Conservation (phyloP, 805 yeast species). For the Ogataea trehalophila region DNA sequence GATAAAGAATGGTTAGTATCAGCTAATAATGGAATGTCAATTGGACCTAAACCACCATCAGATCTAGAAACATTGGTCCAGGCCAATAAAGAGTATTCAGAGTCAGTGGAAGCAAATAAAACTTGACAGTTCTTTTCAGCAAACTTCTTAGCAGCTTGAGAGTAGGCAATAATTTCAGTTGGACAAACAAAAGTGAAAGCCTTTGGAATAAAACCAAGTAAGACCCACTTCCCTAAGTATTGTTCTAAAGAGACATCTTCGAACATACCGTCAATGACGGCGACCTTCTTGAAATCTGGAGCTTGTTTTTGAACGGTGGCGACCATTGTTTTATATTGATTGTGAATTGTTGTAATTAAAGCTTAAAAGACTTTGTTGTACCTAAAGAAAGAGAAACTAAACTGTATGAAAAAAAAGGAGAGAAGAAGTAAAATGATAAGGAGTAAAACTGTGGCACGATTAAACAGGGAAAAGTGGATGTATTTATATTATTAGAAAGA, state of each 20-base stretch:
- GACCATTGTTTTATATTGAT: slow-evolving; percentile 52
- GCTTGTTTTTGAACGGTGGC: slow-evolving; percentile 93
- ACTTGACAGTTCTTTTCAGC: slow-evolving; percentile 82
- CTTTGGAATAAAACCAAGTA: slow-evolving; percentile 94
- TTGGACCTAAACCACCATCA: slow-evolving; percentile 97
- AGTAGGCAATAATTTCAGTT: slow-evolving; percentile 98
- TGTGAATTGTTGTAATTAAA: not conserved
- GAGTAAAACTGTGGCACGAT: no score
- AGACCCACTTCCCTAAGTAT: slow-evolving; percentile 97
- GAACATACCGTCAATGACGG: slow-evolving; percentile 93
- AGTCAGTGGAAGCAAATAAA: slow-evolving; percentile 96
- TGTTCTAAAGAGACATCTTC: slow-evolving; percentile 93
- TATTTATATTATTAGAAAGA: no score
- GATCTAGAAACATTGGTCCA: slow-evolving; percentile 97
- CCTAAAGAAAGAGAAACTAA: no score
- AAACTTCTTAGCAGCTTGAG: slow-evolving; percentile 90
- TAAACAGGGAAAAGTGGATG: no score
- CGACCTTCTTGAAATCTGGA: slow-evolving; percentile 93
- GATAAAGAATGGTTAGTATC: slow-evolving; percentile 96
- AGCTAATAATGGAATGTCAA: slow-evolving; percentile 90
- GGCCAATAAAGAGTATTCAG: slow-evolving; percentile 94
- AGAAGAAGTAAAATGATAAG: not conserved
- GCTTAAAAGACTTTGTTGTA: no score
- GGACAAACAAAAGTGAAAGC: slow-evolving; percentile 99
- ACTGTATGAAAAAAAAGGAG: not conserved